Percentiles rank a stretch among this genome's conserved stretches.
phyloP scores from a whole-genome alignment of 2,329 filamentous ascomycete species.

The Pyrenochaeta sp. region DNA sequence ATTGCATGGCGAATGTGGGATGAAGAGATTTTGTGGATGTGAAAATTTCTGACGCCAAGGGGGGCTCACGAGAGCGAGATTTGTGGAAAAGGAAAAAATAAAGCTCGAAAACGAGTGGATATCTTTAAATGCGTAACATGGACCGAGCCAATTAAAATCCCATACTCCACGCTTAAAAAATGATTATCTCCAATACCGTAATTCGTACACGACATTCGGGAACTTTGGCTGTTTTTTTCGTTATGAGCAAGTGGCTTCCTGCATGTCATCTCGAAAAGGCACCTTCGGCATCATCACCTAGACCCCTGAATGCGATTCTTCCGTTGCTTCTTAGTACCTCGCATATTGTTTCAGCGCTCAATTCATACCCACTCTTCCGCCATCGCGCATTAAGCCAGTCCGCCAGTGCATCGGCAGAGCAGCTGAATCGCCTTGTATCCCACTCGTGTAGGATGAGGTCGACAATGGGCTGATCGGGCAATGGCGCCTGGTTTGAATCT shows the following conservation, averaged over 20 bases:
- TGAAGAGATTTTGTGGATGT: too few species aligned
- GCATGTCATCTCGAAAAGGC: constrained; percentile 34
- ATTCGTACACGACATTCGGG: not conserved
- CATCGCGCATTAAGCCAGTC: constrained; percentile 47
- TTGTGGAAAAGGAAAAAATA: not conserved
- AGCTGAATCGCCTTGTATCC: constrained; percentile 44
- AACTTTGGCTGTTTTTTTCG: too few species aligned
- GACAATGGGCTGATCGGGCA: constrained; percentile 45
- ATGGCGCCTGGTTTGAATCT: constrained; percentile 31
- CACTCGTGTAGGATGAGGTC: constrained; percentile 46
- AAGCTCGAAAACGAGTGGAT: constrained; percentile 2
- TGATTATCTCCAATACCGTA: not conserved
- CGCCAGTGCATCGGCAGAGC: constrained; percentile 42
- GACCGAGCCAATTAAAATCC: not conserved
- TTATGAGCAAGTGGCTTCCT: too few species aligned
- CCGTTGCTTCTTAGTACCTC: constrained; percentile 46
- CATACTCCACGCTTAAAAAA: constrained; percentile 13
- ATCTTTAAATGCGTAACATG: constrained; percentile 8
- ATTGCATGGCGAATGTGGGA: too few species aligned
- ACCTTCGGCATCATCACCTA: constrained; percentile 45
- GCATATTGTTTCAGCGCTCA: constrained; percentile 46
- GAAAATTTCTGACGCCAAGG: not conserved
- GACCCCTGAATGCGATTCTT: constrained; percentile 44
- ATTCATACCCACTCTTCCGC: constrained; percentile 46
- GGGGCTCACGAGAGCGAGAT: too few species aligned